Evolutionary conservation across 768 basidiomycete species (phyloP), one percentile per base, ranked within the genome.

Genomic region (Trametes cinnabarina): DNA sequence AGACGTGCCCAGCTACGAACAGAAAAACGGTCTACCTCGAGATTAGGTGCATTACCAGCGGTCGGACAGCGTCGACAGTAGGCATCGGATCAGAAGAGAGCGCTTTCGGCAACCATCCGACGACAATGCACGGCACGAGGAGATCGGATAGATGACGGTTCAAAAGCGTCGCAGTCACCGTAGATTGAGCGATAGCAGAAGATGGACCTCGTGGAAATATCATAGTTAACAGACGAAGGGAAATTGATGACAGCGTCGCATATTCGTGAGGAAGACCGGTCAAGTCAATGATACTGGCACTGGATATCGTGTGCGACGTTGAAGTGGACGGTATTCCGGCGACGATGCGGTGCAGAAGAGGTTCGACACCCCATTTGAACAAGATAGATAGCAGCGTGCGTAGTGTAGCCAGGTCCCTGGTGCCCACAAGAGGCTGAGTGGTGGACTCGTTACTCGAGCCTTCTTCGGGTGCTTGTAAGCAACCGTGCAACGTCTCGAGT

Each of bases 21-120:
- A 3, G 20, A 43, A 0, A 22, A 50, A 58, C 39, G 6, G 77
- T 87, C 68, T 75, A 91, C 90, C 81, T 76, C 61, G 78, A 77
- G 39, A 91, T 72, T 22, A 92, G 69, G 53, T 82, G 83, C 64
- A 84, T 75, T 3, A 81, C 74, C 32, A 77, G 63, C 1, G 83
- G 79, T 4, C 83, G 79, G 15, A 85, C 66, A 44, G 74, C 68
- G 54, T 85, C 78, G 22, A 79, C 62, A 32, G 77, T 68, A n/a
- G 71, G 74, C 28, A 72, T 66, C 0, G 72, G 61, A 14, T 78
- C 74, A 0, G 73, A 69, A 6, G 74, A 69, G 9, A 78, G 66
- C 0, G 77, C 72, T 64, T 80, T 83, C 4, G 87, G 88, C 8
- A 90, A 75, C 90, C 90, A 93, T 2, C 87, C 91, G 8, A 93